phyloP scores from a whole-genome alignment of 257 asterid genomes.

The Thymus mandschuricus region DNA sequence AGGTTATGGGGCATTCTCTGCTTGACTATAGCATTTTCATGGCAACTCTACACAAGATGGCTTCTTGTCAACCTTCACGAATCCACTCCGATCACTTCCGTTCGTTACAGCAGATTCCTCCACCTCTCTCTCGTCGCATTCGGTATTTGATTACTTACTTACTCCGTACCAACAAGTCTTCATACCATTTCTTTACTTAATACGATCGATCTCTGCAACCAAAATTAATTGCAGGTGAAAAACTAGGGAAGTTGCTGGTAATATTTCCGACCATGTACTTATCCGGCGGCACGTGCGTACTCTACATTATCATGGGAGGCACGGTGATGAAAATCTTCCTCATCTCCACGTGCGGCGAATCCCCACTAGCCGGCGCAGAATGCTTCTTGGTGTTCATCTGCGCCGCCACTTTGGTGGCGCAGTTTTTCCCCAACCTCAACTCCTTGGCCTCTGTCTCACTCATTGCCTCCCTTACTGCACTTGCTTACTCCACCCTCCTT shows the following conservation, averaged over 20 bases:
- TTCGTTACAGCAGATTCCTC: slow-evolving; percentile 70
- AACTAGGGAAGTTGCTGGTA: slow-evolving; percentile 58
- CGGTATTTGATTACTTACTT: slow-evolving; percentile 38
- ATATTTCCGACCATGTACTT: slow-evolving; percentile 72
- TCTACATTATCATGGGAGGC: slow-evolving; percentile 63
- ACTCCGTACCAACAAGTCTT: no score
- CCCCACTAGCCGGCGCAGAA: slow-evolving; percentile 30
- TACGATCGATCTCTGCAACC: no score
- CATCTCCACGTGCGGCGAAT: slow-evolving; percentile 30
- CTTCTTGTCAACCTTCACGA: slow-evolving; percentile 65
- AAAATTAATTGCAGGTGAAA: slow-evolving; percentile 44
- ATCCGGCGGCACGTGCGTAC: slow-evolving; percentile 60
- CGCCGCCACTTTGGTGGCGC: slow-evolving; percentile 53
- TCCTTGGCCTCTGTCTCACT: slow-evolving; percentile 49
- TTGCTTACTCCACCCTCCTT: slow-evolving; percentile 41
- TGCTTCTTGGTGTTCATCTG: slow-evolving; percentile 66
- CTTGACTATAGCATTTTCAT: slow-evolving; percentile 41
- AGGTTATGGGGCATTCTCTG: slow-evolving; percentile 60
- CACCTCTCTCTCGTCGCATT: slow-evolving; percentile 61
- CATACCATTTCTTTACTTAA: no score
- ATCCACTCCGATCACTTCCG: slow-evolving; percentile 39
- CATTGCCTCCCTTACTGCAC: slow-evolving; percentile 56
- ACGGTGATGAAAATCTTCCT: slow-evolving; percentile 44
- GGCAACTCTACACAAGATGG: slow-evolving; percentile 80
- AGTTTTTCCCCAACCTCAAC: slow-evolving; percentile 60